Conservation (phyloP, 352 stramenopile genomes). For the Phytophthora aleatoria region DNA sequence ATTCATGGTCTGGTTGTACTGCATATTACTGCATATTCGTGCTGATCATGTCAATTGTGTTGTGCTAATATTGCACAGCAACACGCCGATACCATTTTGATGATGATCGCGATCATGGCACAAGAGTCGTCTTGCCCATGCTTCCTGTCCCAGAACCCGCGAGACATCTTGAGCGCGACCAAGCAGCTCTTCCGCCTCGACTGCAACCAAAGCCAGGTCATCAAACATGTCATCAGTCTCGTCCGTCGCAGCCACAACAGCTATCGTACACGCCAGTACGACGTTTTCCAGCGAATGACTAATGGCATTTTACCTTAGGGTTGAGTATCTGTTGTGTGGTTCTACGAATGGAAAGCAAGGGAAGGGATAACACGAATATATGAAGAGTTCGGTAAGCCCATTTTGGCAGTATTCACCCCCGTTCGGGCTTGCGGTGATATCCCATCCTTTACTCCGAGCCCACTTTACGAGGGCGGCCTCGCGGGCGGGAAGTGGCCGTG, state of each 20-base stretch:
- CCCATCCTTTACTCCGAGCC: slow-evolving; percentile 28
- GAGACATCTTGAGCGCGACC: slow-evolving; percentile 75
- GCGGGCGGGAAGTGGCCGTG: slow-evolving; percentile 15
- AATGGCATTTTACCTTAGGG: slow-evolving; percentile 88
- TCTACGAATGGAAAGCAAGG: slow-evolving; percentile 3
- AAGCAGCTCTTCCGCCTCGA: slow-evolving; percentile 84
- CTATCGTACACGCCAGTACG: slow-evolving; percentile 91
- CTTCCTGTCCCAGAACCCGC: slow-evolving; percentile 88
- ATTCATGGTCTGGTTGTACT: background rate
- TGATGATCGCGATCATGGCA: slow-evolving; percentile 97
- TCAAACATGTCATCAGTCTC: slow-evolving; percentile 90
- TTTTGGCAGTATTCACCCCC: slow-evolving; percentile 2
- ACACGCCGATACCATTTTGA: slow-evolving; percentile 94
- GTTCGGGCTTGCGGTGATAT: background rate
- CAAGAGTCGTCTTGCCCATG: slow-evolving; percentile 96
- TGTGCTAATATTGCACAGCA: slow-evolving; percentile 42
- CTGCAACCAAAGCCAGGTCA: slow-evolving; percentile 84
- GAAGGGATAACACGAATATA: slow-evolving; percentile 24
- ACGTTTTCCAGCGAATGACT: slow-evolving; percentile 93
- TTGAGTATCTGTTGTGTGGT: background rate
- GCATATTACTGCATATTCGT: background rate
- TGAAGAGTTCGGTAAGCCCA: slow-evolving; percentile 17
- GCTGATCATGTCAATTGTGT: slow-evolving; percentile 24
- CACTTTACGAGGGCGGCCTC: slow-evolving; percentile 40
- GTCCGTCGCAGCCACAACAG: slow-evolving; percentile 91